phyloP scores from a whole-genome alignment of 257 asterid genomes.

The Catharanthus roseus region DNA sequence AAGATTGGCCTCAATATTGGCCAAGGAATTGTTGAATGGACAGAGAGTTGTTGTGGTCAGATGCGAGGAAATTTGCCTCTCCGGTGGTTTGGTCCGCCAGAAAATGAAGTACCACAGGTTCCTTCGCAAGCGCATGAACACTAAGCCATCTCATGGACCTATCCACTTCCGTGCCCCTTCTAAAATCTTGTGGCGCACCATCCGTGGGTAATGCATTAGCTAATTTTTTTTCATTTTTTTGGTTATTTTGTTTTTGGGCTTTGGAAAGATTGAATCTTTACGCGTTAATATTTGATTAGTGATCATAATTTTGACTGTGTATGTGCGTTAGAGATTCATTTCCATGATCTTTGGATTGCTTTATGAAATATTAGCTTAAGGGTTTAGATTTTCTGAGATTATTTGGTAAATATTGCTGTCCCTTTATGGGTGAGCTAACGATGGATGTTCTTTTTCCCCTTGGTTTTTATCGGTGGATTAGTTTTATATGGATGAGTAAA shows the following conservation, averaged over 20 bases:
- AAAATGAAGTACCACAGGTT: conserved; percentile 50
- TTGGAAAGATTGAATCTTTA: background rate
- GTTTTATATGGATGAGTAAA: background rate
- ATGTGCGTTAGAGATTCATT: no score
- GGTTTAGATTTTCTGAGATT: background rate
- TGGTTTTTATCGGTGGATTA: background rate
- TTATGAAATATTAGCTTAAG: no score
- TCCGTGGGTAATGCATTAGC: conserved; percentile 35
- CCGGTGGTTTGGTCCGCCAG: conserved; percentile 53
- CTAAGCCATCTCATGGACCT: conserved; percentile 60
- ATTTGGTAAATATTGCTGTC: background rate
- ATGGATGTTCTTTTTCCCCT: background rate
- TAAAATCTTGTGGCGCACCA: conserved; percentile 53
- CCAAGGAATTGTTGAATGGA: conserved; percentile 48
- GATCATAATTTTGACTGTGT: background rate
- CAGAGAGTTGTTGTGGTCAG: conserved; percentile 46
- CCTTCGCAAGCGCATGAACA: conserved; percentile 57
- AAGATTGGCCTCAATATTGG: conserved; percentile 40
- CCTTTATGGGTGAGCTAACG: background rate
- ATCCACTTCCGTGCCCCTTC: conserved; percentile 61
- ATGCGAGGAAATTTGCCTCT: conserved; percentile 48
- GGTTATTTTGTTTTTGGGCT: background rate
- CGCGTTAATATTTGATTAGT: background rate
- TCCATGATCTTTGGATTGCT: no score
- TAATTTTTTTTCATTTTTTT: background rate